phyloP scores from a whole-genome alignment of 768 basidiomycete genomes.

The Guyanaporus albipodus region DNA sequence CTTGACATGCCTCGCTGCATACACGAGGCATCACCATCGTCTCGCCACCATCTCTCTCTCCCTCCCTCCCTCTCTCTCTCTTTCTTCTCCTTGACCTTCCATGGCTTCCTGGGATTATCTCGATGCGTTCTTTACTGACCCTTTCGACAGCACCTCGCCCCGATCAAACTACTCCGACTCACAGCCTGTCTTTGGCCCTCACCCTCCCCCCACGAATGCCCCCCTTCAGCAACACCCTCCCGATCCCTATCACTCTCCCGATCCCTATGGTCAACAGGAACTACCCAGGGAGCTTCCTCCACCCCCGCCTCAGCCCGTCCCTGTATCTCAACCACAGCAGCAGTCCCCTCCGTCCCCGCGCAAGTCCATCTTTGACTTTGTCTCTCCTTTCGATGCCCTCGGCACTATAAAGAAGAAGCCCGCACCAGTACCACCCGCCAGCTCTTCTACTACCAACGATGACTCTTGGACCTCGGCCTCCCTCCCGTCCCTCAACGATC shows the following conservation, averaged over 20 bases:
- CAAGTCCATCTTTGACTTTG: slow-evolving; percentile 82
- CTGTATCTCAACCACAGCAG: slow-evolving; percentile 31
- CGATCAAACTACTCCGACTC: slow-evolving; percentile 51
- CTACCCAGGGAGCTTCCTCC: slow-evolving; percentile 24
- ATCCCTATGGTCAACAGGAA: slow-evolving; percentile 29
- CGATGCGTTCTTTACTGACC: slow-evolving; percentile 30
- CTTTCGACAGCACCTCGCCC: slow-evolving; percentile 39
- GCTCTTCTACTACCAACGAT: slow-evolving; percentile 46
- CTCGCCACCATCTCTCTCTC: slow-evolving; percentile 14
- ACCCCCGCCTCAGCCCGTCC: slow-evolving; percentile 16
- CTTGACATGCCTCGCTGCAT: slow-evolving; percentile 21
- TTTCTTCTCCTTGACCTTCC: slow-evolving; percentile 16
- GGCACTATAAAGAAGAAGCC: slow-evolving; percentile 66
- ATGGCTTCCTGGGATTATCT: slow-evolving; percentile 34
- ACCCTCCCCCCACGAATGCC: slow-evolving; percentile 41
- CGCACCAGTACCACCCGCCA: slow-evolving; percentile 43
- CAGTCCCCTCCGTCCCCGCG: slow-evolving; percentile 64
- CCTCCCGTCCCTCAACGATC: slow-evolving; percentile 33
- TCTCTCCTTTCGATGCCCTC: slow-evolving; percentile 81
- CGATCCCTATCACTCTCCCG: slow-evolving; percentile 39
- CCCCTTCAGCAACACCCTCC: slow-evolving; percentile 34
- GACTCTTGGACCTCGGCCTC: slow-evolving; percentile 52
- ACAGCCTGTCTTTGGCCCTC: slow-evolving; percentile 31
- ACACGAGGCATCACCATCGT: slow-evolving; percentile 28
- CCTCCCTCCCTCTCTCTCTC: slow-evolving; percentile 13